These are phyloP conservation scores for Butyriboletus loyo DNA, from an alignment of 768 basidiomycete genomes.

Conservation along the genomic window DNA sequence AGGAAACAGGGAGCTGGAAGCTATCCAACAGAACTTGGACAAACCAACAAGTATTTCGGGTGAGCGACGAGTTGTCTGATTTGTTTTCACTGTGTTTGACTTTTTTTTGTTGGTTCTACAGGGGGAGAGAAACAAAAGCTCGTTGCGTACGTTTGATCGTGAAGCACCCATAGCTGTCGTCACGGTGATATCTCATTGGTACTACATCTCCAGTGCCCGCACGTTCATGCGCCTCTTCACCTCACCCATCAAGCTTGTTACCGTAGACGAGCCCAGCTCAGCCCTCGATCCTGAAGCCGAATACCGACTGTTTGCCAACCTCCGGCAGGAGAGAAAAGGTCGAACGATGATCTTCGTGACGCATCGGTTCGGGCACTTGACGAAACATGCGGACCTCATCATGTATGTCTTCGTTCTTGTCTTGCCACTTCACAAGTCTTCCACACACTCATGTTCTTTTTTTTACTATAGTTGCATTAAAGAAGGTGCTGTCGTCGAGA, in stretches of 20 bases:
- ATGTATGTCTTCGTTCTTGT: slow-evolving; percentile 26
- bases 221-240: slow-evolving; percentile 41
- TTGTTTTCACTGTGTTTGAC: too few species aligned
- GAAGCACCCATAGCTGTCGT: neutral
- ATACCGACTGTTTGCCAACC: slow-evolving; percentile 29
- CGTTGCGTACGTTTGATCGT: slow-evolving; percentile 17
- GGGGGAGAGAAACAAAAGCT: slow-evolving; percentile 34
- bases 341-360: slow-evolving; percentile 42
- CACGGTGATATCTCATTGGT: neutral
- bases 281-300: slow-evolving; percentile 38
- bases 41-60: slow-evolving; percentile 26
- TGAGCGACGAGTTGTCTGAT: neutral
- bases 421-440: neutral
- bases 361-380: slow-evolving; percentile 39
- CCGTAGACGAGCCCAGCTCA: slow-evolving; percentile 39
- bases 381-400: slow-evolving; percentile 36
- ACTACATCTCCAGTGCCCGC: slow-evolving; percentile 26
- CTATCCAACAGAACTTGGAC: slow-evolving; percentile 17
- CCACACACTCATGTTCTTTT: neutral
- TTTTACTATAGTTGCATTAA: slow-evolving; percentile 30
- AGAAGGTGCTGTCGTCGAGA: slow-evolving; percentile 31
- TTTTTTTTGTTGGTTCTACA: neutral
- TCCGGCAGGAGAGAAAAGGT: slow-evolving; percentile 27
- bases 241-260: slow-evolving; percentile 28
- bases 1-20: slow-evolving; percentile 12